These are phyloP conservation scores for Penicillium coffeae DNA, from an alignment of 495 filamentous ascomycete species.

Conservation along the genomic window DNA sequence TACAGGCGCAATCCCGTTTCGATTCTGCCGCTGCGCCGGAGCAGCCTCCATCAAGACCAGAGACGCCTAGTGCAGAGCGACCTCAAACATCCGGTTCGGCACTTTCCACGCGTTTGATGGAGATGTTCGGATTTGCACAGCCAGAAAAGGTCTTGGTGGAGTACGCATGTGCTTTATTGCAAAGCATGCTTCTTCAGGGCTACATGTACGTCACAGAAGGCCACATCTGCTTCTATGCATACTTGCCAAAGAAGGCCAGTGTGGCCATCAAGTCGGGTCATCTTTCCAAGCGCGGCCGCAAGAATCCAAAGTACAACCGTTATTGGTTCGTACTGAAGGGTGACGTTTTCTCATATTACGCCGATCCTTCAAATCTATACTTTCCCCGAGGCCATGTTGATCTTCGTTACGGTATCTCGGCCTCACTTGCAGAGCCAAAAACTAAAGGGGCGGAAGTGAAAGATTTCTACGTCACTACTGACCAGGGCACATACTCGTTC, in stretches of 20 bases:
- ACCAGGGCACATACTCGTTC: constrained; percentile 82
- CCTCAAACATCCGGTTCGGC: constrained; percentile 25
- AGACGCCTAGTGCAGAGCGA: constrained; percentile 17
- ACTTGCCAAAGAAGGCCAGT: constrained; percentile 84
- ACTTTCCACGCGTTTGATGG: constrained; percentile 70
- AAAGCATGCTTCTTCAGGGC: constrained; percentile 88
- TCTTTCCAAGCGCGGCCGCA: constrained; percentile 81
- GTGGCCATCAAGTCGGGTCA: constrained; percentile 82
- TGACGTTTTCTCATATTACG: constrained; percentile 92
- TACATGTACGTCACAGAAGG: constrained; percentile 95
- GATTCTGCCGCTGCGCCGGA: constrained; percentile 28
- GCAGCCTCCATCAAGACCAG: constrained; percentile 13
- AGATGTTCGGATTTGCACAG: constrained; percentile 83
- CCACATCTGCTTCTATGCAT: constrained; percentile 97
- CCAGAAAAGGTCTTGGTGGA: constrained; percentile 85
- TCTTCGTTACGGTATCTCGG: constrained; percentile 86
- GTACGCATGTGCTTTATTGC: constrained; percentile 91
- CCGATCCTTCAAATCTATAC: constrained; percentile 78
- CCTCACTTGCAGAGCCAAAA: constrained; percentile 63
- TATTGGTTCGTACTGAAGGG: constrained; percentile 98
- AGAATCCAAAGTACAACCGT: constrained; percentile 83
- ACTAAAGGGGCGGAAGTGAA: constrained; percentile 65
- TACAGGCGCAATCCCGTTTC: constrained; percentile 74
- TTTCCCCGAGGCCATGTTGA: constrained; percentile 92
- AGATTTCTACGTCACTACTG: constrained; percentile 75